phyloP scores from a whole-genome alignment of 2,329 filamentous ascomycete species.

The Colletotrichum cereale region DNA sequence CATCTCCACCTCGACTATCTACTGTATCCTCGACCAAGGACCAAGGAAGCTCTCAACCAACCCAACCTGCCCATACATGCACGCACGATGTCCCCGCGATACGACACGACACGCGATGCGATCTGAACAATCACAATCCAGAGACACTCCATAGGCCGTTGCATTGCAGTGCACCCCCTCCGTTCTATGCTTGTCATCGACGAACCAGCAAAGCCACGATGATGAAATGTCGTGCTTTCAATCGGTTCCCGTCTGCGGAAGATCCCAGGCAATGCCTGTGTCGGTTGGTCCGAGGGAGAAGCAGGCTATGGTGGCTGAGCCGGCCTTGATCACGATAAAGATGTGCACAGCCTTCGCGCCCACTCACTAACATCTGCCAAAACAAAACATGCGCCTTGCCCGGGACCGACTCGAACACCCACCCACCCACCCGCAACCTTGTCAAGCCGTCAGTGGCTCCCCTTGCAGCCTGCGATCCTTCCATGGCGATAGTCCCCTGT shows the following conservation, averaged over 20 bases:
- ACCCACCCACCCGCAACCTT: conserved; percentile 5
- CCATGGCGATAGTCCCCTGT: conserved; percentile 6
- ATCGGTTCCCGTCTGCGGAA: conserved; percentile 12
- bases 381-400: not conserved
- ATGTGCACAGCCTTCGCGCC: conserved; percentile 26
- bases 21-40: too few relatives aligned
- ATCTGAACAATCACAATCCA: not conserved
- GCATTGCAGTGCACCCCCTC: conserved; percentile 22
- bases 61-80: not conserved
- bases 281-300: conserved; percentile 30
- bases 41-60: too few relatives aligned
- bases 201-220: not conserved
- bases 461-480: conserved; percentile 35
- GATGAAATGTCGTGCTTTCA: conserved; percentile 27
- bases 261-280: conserved; percentile 8
- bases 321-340: conserved; percentile 7
- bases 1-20: not conserved
- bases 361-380: conserved; percentile 15
- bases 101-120: not conserved
- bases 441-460: conserved; percentile 26
- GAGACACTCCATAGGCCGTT: not conserved
- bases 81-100: not conserved
- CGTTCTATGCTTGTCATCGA: conserved; percentile 12
- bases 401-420: not conserved
- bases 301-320: conserved; percentile 34